Evolutionary conservation across 345 rosid species (phyloP).

Genomic region (Erucastrum elatum): DNA sequence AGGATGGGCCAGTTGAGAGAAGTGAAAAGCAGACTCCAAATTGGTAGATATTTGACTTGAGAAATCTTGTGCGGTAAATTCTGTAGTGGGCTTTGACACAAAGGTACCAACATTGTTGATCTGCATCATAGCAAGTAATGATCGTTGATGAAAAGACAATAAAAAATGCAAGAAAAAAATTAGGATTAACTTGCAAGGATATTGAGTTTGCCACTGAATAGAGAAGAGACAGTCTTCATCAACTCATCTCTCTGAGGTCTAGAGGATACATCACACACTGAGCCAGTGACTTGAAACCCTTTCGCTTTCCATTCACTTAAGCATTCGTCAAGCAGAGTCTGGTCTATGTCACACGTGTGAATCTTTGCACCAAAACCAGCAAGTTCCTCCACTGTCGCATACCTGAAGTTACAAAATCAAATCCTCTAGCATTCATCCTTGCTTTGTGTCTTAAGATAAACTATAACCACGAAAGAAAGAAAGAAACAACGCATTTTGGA

Average conservation of each 20-base stretch:
- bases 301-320: background rate
- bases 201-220: background rate
- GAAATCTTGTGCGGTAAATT: constrained; percentile 10
- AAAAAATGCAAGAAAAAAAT: too few species aligned
- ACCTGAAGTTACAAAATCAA: background rate
- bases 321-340: background rate
- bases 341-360: background rate
- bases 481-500: background rate
- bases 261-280: background rate
- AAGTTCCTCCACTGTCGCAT: background rate
- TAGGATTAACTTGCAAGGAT: background rate
- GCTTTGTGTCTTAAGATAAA: background rate
- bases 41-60: background rate
- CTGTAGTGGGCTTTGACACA: background rate
- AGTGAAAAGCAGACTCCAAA: constrained; percentile 19
- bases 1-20: constrained; percentile 17
- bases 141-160: too few species aligned
- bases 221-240: background rate
- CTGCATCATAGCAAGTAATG: background rate
- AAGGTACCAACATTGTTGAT: background rate
- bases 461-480: background rate
- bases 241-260: background rate
- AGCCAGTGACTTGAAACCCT: background rate
- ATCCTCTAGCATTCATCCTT: background rate
- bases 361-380: background rate